phyloP scores from a whole-genome alignment of 2,329 filamentous ascomycete species.

The Moelleriella libera region DNA sequence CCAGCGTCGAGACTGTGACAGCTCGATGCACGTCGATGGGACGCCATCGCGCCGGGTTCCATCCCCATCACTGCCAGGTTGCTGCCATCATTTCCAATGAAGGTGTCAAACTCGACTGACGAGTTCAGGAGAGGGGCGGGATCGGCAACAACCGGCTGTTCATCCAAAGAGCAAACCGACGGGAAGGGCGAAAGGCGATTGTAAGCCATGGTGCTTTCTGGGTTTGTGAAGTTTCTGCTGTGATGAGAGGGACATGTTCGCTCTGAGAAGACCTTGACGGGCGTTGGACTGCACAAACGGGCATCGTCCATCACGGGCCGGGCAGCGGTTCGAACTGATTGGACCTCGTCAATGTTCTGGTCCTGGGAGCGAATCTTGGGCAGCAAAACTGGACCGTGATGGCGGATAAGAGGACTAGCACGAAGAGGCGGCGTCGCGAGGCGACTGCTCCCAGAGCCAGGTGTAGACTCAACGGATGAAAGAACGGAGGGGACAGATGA shows the following conservation, averaged over 20 bases:
- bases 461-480: slow-evolving; percentile 39
- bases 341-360: slow-evolving; percentile 46
- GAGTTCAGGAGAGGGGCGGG: slow-evolving; percentile 48
- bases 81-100: slow-evolving; percentile 7
- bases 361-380: slow-evolving; percentile 82
- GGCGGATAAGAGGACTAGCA: slow-evolving; percentile 55
- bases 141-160: slow-evolving; percentile 10
- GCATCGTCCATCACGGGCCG: not conserved
- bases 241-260: slow-evolving; percentile 27
- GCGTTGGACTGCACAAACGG: slow-evolving; percentile 8
- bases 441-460: slow-evolving; percentile 53
- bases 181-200: slow-evolving; percentile 24
- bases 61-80: slow-evolving; percentile 4
- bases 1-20: slow-evolving; percentile 53
- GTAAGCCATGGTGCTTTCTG: slow-evolving; percentile 29
- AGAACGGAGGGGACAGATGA: slow-evolving; percentile 49
- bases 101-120: slow-evolving; percentile 42
- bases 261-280: slow-evolving; percentile 6
- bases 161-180: slow-evolving; percentile 2
- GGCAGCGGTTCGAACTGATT: slow-evolving; percentile 6
- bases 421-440: slow-evolving; percentile 49
- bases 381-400: slow-evolving; percentile 66
- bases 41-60: slow-evolving; percentile 4
- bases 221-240: slow-evolving; percentile 46
- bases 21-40: slow-evolving; percentile 40